phyloP scores from a whole-genome alignment of 2,329 filamentous ascomycete species.

The Penicillium sp. region DNA sequence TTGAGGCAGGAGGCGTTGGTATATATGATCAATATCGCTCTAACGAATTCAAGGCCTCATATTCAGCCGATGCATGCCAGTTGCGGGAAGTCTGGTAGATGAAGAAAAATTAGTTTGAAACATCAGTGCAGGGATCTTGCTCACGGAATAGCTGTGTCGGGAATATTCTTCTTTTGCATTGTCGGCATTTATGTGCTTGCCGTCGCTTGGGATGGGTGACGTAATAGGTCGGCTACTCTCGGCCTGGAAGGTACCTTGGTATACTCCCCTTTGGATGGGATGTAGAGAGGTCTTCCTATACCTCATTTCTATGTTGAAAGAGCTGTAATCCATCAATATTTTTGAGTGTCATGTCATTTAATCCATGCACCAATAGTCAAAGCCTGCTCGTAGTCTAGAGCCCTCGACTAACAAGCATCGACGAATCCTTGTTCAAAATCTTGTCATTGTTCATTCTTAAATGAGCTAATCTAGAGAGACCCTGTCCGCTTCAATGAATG shows the following conservation, averaged over 20 bases:
- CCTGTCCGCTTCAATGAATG: background rate
- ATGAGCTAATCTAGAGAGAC: background rate
- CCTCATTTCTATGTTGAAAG: no score
- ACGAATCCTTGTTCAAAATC: background rate
- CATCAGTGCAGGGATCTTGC: background rate
- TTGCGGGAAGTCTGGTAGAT: background rate
- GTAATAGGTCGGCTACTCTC: background rate
- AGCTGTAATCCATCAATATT: no score
- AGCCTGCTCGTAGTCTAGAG: background rate
- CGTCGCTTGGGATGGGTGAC: background rate
- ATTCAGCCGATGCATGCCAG: background rate
- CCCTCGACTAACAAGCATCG: background rate
- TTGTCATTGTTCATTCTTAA: background rate
- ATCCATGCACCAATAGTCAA: background rate
- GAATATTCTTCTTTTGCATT: background rate
- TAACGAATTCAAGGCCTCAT: background rate
- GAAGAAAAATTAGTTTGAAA: background rate
- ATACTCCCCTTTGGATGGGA: no score
- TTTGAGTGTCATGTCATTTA: background rate
- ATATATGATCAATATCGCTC: background rate
- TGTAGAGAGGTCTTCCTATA: no score
- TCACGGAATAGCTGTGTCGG: background rate
- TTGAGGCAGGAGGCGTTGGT: slow-evolving; percentile 5
- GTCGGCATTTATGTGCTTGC: background rate
- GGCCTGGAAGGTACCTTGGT: background rate